Evolutionary conservation across 768 basidiomycete genomes (phyloP), one percentile per base, ranked within the genome.

Genomic region (Amanita rubescens): DNA sequence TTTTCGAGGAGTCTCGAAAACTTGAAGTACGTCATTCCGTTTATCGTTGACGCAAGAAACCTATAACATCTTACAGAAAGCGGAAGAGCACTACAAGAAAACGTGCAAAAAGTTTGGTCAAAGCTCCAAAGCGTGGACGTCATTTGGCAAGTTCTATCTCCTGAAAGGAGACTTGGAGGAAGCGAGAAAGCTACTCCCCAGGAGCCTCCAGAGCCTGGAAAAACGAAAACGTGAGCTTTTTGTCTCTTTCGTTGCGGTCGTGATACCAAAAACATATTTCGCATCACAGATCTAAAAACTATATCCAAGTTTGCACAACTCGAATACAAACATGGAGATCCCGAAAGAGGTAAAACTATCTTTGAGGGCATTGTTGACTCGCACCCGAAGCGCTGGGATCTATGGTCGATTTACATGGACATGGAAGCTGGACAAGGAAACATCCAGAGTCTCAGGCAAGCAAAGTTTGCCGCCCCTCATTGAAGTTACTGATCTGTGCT

Each of bases 401-500:
- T 97, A 46, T 98, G 96, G 95, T 88, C 85, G 37, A 74, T 97
- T 47, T 99, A 99, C 69, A 85, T 97, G 69, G 96, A 99, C 67
- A 94, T 96, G 87, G 91, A 98, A 65, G 85, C 84, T 4, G 77
- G 79, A 30, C 85, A 87, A 67, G 71, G 76, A 12, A 85, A 95
- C 67, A 84, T 96, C 24, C 86, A 87, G 61, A 82, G 79, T 58
- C 66, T 92, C 49, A 75, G 92, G 90, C 88, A 65, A 32, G 76
- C 63, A 45, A 10, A 6, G 14, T 27, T 53, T 51, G 24, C 14
- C 20, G 25, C 49, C 15, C 39, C 47, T 17, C 7, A n/a, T 37
- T 32, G 50, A 8, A 32, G 24, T 56, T 33, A 3, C 38, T 37
- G 57, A 48, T 54, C 38, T 45, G 50, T 6, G 30, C 30, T n/a